These are phyloP conservation scores for Capronia americana DNA, from an alignment of 2,329 filamentous ascomycete species.

Conservation along the genomic window DNA sequence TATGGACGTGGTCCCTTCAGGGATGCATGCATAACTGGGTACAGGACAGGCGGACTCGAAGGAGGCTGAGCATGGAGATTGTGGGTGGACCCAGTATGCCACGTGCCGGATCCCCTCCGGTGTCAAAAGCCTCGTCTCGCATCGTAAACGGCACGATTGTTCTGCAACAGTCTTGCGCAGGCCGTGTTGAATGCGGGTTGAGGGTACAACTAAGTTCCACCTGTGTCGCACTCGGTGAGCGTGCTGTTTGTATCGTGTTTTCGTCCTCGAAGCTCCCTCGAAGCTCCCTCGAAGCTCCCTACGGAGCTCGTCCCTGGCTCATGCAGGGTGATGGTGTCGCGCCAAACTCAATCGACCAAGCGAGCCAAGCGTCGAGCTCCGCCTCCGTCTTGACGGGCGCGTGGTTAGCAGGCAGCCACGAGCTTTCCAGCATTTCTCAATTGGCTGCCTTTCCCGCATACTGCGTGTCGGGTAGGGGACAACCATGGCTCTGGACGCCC, in stretches of 20 bases:
- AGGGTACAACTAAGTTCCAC: neutral
- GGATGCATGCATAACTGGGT: neutral
- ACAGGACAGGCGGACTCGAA: slow-evolving; percentile 1
- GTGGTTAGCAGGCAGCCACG: slow-evolving; percentile 15
- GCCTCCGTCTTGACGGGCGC: slow-evolving; percentile 17
- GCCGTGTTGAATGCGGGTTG: neutral
- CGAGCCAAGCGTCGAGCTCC: slow-evolving; percentile 14
- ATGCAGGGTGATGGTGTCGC: neutral
- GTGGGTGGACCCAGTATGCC: neutral
- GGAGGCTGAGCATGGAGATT: slow-evolving; percentile 9
- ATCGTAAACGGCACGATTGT: neutral
- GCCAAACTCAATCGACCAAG: slow-evolving; percentile 2
- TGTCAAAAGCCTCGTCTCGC: neutral
- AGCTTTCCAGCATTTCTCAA: slow-evolving; percentile 10
- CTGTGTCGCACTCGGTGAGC: neutral
- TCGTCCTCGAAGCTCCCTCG: neutral
- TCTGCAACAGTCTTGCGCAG: neutral
- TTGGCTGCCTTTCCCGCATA: slow-evolving; percentile 20
- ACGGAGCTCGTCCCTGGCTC: neutral
- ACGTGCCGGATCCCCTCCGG: neutral
- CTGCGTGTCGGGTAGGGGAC: neutral
- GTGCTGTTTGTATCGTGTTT: neutral
- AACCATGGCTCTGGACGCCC: neutral
- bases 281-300: neutral
- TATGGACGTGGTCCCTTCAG: neutral